Evolutionary conservation across 768 basidiomycete species (phyloP).

Genomic region (Mycena epipterygia): DNA sequence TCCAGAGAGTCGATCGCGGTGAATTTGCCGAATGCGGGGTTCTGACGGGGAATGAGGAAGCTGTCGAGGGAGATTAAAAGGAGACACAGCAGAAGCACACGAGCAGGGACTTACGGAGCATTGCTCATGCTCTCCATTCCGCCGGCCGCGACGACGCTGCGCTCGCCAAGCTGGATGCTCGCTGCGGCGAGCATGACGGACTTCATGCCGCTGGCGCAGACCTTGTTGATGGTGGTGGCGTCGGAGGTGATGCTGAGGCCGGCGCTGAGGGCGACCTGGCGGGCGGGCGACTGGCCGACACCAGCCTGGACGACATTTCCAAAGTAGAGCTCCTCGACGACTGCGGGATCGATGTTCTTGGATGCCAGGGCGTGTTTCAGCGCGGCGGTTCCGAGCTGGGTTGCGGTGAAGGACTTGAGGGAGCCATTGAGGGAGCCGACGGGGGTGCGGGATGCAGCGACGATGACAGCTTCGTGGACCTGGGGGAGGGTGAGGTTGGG

Average conservation of each 20-base stretch:
- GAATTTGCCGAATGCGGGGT: constrained; percentile 91
- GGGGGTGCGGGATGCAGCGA: constrained; percentile 93
- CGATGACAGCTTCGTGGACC: constrained; percentile 91
- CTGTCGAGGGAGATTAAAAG: constrained; percentile 50
- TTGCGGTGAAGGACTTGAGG: constrained; percentile 90
- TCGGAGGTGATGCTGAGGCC: constrained; percentile 89
- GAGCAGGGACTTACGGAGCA: constrained; percentile 81
- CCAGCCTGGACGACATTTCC: constrained; percentile 99
- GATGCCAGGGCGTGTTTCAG: constrained; percentile 92
- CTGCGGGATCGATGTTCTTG: constrained; percentile 81
- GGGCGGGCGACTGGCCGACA: constrained; percentile 97
- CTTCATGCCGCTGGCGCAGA: constrained; percentile 98
- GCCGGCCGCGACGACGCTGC: constrained; percentile 90
- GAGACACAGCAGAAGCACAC: neutral
- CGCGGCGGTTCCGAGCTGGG: constrained; percentile 90
- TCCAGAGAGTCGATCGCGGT: constrained; percentile 90
- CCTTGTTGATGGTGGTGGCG: constrained; percentile 99
- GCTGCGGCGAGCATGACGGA: constrained; percentile 95
- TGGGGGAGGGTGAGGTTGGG: constrained; percentile 30
- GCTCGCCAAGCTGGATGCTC: constrained; percentile 88
- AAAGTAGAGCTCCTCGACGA: constrained; percentile 96
- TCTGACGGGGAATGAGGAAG: constrained; percentile 86
- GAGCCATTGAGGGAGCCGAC: constrained; percentile 93
- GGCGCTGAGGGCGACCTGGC: constrained; percentile 94
- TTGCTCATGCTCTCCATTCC: constrained; percentile 99